phyloP scores from a whole-genome alignment of 495 filamentous ascomycete species.

The Penicillium taxi region DNA sequence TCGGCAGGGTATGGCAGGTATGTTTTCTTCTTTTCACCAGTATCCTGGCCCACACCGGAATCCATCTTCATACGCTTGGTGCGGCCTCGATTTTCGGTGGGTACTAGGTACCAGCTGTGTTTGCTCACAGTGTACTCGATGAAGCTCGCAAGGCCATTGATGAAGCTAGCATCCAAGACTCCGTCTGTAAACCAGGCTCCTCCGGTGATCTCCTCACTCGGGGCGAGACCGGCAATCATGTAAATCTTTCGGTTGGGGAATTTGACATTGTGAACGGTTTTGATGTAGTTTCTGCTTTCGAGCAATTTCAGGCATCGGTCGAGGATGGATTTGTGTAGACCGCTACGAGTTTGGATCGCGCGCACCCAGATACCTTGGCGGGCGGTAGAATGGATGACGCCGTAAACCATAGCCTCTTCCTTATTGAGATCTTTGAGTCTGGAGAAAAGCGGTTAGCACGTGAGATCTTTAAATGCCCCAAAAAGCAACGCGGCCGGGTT shows the following conservation, averaged over 20 bases:
- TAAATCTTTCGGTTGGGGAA: slow-evolving; percentile 56
- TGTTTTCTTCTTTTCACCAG: slow-evolving; percentile 23
- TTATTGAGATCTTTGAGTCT: slow-evolving; percentile 58
- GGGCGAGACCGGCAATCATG: slow-evolving; percentile 58
- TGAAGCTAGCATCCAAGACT: slow-evolving; percentile 78
- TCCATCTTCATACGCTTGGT: slow-evolving; percentile 39
- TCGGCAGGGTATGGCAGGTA: slow-evolving; percentile 59
- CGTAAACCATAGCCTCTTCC: slow-evolving; percentile 77
- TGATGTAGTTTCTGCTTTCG: slow-evolving; percentile 79
- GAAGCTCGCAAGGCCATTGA: slow-evolving; percentile 58
- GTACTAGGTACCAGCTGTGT: slow-evolving; percentile 55
- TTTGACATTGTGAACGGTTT: slow-evolving; percentile 56
- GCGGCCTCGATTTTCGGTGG: slow-evolving; percentile 21
- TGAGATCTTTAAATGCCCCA: not conserved
- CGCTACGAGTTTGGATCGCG: slow-evolving; percentile 62
- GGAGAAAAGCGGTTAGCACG: slow-evolving; percentile 7
- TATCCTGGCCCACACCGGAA: slow-evolving; percentile 28
- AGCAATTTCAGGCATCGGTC: slow-evolving; percentile 70
- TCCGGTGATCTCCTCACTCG: slow-evolving; percentile 81
- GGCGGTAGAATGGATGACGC: slow-evolving; percentile 72
- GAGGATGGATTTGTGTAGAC: slow-evolving; percentile 70
- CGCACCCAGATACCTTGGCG: slow-evolving; percentile 83
- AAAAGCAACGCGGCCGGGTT: too few species aligned
- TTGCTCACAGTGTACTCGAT: slow-evolving; percentile 64
- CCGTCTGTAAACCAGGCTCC: slow-evolving; percentile 90